These are phyloP conservation scores for Mycena sp. DNA, from an alignment of 1,284 basidiomycete species.

Conservation along the genomic window DNA sequence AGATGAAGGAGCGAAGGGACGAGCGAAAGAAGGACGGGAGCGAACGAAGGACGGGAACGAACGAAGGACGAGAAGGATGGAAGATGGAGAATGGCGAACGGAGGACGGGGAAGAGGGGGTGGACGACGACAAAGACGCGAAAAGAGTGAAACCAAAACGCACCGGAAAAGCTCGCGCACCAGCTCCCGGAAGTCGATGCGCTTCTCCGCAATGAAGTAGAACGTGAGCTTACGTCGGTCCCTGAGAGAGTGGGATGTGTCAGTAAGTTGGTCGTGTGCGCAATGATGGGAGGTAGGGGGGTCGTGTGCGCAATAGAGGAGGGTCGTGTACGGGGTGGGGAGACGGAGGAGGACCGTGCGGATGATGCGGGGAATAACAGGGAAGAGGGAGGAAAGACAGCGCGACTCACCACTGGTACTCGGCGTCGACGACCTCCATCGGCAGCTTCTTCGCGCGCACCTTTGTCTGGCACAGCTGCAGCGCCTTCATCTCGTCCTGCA, in stretches of 20 bases:
- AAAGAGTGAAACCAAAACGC: conserved; percentile 26
- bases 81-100: too few species aligned
- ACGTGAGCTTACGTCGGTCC: conserved; percentile 97
- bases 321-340: not conserved
- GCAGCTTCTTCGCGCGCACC: conserved; percentile 90
- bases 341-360: too few species aligned
- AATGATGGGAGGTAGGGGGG: not conserved
- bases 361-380: not conserved
- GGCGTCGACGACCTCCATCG: conserved; percentile 98
- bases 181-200: conserved; percentile 97
- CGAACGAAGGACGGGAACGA: not conserved
- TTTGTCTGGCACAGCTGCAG: conserved; percentile 92
- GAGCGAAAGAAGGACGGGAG: not conserved
- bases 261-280: not conserved
- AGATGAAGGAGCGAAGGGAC: too few species aligned
- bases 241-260: conserved; percentile 47
- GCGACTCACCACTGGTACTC: conserved; percentile 93
- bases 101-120: not conserved
- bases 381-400: conserved; percentile 10
- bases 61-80: not conserved
- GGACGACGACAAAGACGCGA: not conserved
- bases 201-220: conserved; percentile 97
- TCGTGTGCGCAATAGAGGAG: not conserved
- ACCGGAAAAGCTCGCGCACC: conserved; percentile 92
- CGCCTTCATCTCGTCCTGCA: conserved; percentile 93